These are phyloP conservation scores for Syzygium aqueum DNA, from an alignment of 345 rosid species.

Conservation along the genomic window DNA sequence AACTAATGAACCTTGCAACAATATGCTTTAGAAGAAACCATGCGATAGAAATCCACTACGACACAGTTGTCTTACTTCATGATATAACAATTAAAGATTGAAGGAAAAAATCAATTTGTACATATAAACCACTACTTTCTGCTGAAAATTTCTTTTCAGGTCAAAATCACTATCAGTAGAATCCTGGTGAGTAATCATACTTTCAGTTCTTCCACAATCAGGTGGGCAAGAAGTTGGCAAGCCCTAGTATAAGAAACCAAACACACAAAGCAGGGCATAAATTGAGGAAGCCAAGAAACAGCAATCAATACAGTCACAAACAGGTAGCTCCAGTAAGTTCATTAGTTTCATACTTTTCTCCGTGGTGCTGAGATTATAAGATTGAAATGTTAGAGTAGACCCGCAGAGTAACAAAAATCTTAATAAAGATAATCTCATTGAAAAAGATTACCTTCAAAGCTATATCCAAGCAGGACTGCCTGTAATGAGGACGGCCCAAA, in stretches of 20 bases:
- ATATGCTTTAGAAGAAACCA: not conserved
- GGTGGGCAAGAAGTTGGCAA: not conserved
- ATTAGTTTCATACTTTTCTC: not conserved
- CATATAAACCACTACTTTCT: not conserved
- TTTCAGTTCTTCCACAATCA: not conserved
- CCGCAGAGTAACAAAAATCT: not conserved
- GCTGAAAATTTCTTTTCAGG: not conserved
- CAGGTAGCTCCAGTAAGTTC: not conserved
- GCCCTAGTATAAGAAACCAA: not conserved
- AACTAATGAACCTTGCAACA: not conserved
- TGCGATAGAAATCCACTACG: not conserved
- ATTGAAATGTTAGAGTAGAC: not conserved
- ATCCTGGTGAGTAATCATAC: not conserved
- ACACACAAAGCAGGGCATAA: not conserved
- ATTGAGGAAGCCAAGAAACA: not conserved
- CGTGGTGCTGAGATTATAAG: not conserved
- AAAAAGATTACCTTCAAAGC: slow-evolving; percentile 58
- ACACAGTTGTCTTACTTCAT: not conserved
- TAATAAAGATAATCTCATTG: not conserved
- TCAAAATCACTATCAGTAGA: not conserved
- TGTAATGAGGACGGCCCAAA: slow-evolving; percentile 77
- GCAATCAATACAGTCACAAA: not conserved
- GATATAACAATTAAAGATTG: not conserved
- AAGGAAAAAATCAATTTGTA: not conserved
- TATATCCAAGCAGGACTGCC: slow-evolving; percentile 75